phyloP scores from a whole-genome alignment of 495 filamentous ascomycete species.

The Cryomyces minteri region DNA sequence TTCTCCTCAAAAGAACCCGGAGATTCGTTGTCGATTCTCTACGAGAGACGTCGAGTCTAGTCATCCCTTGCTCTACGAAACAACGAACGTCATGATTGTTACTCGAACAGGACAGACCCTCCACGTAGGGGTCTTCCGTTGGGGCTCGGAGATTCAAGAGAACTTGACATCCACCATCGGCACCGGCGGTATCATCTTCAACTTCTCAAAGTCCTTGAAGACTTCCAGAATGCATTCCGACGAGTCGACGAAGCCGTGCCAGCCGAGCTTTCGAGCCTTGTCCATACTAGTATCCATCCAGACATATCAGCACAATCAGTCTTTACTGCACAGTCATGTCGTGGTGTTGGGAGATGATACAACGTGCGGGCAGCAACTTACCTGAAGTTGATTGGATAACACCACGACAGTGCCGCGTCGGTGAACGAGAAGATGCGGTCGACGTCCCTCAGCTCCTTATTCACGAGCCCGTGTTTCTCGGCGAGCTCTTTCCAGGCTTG shows the following conservation, averaged over 20 bases:
- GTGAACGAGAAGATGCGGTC: slow-evolving; percentile 19
- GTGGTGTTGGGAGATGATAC: too few species aligned
- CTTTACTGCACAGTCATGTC: too few species aligned
- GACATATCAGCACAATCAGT: background rate
- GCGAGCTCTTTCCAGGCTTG: slow-evolving; percentile 24
- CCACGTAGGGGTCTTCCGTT: too few species aligned
- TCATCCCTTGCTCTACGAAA: too few species aligned
- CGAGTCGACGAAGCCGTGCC: slow-evolving; percentile 24
- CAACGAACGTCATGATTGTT: too few species aligned
- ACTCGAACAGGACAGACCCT: too few species aligned
- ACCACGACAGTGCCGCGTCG: slow-evolving; percentile 12
- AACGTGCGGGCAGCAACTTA: background rate
- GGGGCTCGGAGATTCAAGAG: too few species aligned
- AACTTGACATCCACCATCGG: background rate
- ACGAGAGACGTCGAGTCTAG: too few species aligned
- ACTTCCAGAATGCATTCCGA: slow-evolving; percentile 20
- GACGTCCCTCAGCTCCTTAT: slow-evolving; percentile 15
- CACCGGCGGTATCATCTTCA: slow-evolving; percentile 21
- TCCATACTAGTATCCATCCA: slow-evolving; percentile 13
- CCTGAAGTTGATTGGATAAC: slow-evolving; percentile 8
- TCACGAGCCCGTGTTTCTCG: slow-evolving; percentile 8
- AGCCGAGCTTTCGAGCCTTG: slow-evolving; percentile 22
- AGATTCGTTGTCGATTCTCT: too few species aligned
- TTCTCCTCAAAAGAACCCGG: too few species aligned
- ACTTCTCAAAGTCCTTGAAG: slow-evolving; percentile 15